These are phyloP conservation scores for Mortierella sp. DNA, from an alignment of 371 early-diverging fungal species.

Conservation along the genomic window DNA sequence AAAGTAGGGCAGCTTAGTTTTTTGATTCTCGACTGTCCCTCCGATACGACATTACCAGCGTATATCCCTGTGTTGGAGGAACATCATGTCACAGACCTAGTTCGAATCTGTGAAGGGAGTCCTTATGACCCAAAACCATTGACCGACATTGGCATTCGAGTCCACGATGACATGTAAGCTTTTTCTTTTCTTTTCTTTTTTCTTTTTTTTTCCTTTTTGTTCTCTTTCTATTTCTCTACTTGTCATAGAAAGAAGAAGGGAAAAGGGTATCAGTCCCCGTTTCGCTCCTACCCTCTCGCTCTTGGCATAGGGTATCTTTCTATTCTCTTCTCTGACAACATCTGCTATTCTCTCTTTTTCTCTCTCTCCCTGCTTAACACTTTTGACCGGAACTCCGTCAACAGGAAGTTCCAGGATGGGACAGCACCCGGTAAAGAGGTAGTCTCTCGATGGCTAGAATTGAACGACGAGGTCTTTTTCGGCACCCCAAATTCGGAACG, in stretches of 20 bases:
- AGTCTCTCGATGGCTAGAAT: slow-evolving; percentile 55
- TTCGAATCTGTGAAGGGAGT: slow-evolving; percentile 68
- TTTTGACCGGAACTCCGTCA: background rate
- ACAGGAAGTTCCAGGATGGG: slow-evolving; percentile 69
- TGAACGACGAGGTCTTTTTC: slow-evolving; percentile 53
- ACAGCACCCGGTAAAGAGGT: slow-evolving; percentile 56
- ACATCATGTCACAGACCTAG: slow-evolving; percentile 61
- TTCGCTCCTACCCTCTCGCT: too few species aligned
- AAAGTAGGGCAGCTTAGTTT: slow-evolving; percentile 53
- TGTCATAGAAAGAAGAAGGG: too few species aligned
- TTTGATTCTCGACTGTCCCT: slow-evolving; percentile 75
- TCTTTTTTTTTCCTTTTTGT: background rate
- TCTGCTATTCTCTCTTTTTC: background rate
- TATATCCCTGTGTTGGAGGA: slow-evolving; percentile 60
- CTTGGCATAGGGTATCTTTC: too few species aligned
- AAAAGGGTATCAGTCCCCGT: background rate
- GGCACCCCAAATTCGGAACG: slow-evolving; percentile 18
- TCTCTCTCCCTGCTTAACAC: background rate
- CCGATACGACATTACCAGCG: slow-evolving; percentile 55
- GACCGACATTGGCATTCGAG: slow-evolving; percentile 59
- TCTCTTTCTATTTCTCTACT: background rate
- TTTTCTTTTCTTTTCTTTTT: too few species aligned
- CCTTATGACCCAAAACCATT: slow-evolving; percentile 63
- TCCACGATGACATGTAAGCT: slow-evolving; percentile 60
- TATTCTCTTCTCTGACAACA: too few species aligned